A percentile compares a stretch with the other conserved stretches of the same genome.
Conservation (phyloP, 345 rosid species). For the Kandelia obovata region DNA sequence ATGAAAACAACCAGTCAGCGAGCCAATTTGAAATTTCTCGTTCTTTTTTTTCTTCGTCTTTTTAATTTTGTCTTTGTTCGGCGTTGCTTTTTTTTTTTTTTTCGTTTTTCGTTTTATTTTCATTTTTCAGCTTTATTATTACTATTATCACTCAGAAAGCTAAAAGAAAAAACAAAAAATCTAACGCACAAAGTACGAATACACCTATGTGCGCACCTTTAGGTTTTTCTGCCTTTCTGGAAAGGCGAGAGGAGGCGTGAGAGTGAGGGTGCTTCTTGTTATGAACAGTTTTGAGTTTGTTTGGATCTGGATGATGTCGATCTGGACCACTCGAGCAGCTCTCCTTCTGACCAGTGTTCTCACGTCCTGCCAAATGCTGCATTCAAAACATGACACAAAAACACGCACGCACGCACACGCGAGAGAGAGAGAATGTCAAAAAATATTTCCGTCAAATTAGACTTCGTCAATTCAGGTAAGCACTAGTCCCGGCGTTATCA, state of each 20-base stretch:
- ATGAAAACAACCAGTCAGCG: slow-evolving; percentile 15
- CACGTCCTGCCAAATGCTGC: slow-evolving; percentile 66
- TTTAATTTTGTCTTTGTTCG: background rate
- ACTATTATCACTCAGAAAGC: background rate
- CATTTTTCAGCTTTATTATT: too few relatives aligned
- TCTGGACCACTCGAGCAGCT: slow-evolving; percentile 59
- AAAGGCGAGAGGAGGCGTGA: slow-evolving; percentile 27
- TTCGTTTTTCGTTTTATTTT: background rate
- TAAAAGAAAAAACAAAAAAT: background rate
- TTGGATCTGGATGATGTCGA: slow-evolving; percentile 52
- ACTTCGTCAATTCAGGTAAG: too few relatives aligned
- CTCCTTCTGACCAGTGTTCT: slow-evolving; percentile 44
- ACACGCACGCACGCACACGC: background rate
- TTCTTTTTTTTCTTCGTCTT: slow-evolving; percentile 1
- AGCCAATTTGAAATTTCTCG: slow-evolving; percentile 23
- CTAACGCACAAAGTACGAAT: background rate
- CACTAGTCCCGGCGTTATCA: too few relatives aligned
- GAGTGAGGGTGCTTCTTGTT: slow-evolving; percentile 6
- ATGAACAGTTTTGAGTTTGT: slow-evolving; percentile 42
- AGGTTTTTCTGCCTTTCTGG: slow-evolving; percentile 51
- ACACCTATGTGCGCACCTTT: slow-evolving; percentile 42
- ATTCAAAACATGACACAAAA: background rate
- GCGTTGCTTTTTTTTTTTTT: background rate
- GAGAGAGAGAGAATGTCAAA: too few relatives aligned
- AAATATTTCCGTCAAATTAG: too few relatives aligned